Evolutionary conservation across 805 yeast genomes (phyloP), one percentile per base, ranked within the genome.

Genomic region (Pichia occidentalis): DNA sequence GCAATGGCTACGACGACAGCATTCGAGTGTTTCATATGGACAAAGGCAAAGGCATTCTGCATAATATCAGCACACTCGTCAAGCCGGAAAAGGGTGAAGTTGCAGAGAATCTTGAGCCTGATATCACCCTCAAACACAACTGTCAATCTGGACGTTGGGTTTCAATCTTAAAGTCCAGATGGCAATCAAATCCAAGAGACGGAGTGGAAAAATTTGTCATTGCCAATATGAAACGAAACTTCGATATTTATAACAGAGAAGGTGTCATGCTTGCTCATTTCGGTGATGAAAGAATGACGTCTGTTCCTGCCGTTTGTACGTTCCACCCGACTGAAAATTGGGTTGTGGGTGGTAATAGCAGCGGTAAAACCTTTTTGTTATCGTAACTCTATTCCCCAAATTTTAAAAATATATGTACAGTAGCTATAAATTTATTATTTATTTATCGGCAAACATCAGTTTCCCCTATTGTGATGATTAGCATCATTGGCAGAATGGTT

Each of bases 81-180:
- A 37, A 44, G 23, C 49, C 58, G 3, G 43, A 48, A 18, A 52
- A 46, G 13, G 48, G 40, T 4, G 54, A 51, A 17, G 47, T 59
- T 4, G 63, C 70, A 1, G 53, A 51, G 7, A 71, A 70, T 36
- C 49, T 86, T 24, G 56, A 51, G n/a, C 95, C 95, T 0, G 53
- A 68, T 21, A 69, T 74, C 20, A 74, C 75, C 8, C 67, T 90
- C 34, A 74, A 73, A 39, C 98, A 92, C 56, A 92, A 92, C 53
- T 92, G 98, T 62, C 95, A 90, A 59, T 83, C 96, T 0, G 98
- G 98, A 0, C 68, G 95, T 47, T 90, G 98, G 98, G 95, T 92
- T 0, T 80, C 95, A 1, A 90, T 90, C 32, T 63, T 90, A 40
- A 86, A 90, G 50, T 78, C 96, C 0, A 72, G 77, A 52, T 90